Conservation (phyloP, 768 basidiomycete species). For the Gautieria morchelliformis region DNA sequence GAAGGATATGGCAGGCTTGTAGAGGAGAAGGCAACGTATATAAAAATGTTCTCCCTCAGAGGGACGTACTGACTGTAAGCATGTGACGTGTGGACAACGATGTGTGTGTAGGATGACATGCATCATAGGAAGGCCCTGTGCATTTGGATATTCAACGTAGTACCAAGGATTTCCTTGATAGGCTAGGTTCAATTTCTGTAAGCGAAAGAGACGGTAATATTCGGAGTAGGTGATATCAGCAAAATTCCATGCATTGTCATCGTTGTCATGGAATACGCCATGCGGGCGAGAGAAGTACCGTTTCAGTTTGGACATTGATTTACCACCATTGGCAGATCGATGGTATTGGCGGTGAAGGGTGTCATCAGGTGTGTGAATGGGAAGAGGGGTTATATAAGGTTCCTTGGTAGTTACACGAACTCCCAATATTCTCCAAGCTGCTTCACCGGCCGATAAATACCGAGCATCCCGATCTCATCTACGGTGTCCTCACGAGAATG, state of each 20-base stretch:
- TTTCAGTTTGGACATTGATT: constrained; percentile 12
- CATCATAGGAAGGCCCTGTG: constrained; percentile 5
- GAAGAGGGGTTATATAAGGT: constrained; percentile 24
- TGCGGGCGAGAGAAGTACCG: constrained; percentile 15
- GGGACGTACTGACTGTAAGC: constrained; percentile 18
- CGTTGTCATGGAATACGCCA: constrained; percentile 3
- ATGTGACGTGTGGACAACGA: constrained; percentile 13
- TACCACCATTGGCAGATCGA: neutral
- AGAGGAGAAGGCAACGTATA: constrained; percentile 19
- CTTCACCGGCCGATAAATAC: constrained; percentile 27
- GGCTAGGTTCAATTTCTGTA: constrained; percentile 1
- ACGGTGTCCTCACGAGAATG: no score
- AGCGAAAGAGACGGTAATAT: constrained; percentile 14
- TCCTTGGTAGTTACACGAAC: constrained; percentile 25
- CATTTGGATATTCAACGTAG: constrained; percentile 7
- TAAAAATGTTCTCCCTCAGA: no score
- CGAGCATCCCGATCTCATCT: constrained; percentile 29
- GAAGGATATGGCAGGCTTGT: constrained; percentile 13
- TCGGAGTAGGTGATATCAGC: constrained; percentile 11
- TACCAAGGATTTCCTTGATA: neutral
- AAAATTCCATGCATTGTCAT: constrained; percentile 3
- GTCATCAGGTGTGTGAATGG: constrained; percentile 22
- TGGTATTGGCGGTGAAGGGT: constrained; percentile 18
- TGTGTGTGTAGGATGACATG: constrained; percentile 12
- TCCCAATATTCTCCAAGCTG: constrained; percentile 27